phyloP scores from a whole-genome alignment of 2,329 filamentous ascomycete genomes.

The Leptographium lundbergii region DNA sequence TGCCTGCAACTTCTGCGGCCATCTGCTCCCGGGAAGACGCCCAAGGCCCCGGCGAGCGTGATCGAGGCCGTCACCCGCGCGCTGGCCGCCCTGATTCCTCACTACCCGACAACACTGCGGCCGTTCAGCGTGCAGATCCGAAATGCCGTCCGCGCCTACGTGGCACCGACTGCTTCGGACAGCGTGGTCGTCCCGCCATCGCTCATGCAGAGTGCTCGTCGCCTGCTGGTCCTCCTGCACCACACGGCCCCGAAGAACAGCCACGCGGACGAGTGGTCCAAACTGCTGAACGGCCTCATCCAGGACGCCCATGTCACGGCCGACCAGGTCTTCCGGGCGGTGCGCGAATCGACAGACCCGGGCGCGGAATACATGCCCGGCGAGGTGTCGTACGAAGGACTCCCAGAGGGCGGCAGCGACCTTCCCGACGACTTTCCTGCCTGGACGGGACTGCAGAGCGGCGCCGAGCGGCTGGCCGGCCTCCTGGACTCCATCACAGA shows the following conservation, averaged over 20 bases:
- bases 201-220: constrained; percentile 46
- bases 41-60: constrained; percentile 33
- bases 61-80: constrained; percentile 59
- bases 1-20: constrained; percentile 55
- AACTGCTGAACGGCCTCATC: constrained; percentile 48
- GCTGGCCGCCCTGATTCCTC: constrained; percentile 59
- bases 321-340: constrained; percentile 64
- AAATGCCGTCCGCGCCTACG: constrained; percentile 41
- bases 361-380: constrained; percentile 34
- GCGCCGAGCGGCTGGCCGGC: constrained; percentile 54
- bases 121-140: constrained; percentile 60
- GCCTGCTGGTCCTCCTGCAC: constrained; percentile 58
- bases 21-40: constrained; percentile 23
- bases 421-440: constrained; percentile 40
- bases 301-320: constrained; percentile 56
- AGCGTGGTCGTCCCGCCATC: constrained; percentile 32
- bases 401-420: constrained; percentile 30
- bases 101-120: constrained; percentile 73
- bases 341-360: constrained; percentile 74
- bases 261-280: constrained; percentile 66
- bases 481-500: constrained; percentile 53
- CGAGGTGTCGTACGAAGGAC: constrained; percentile 29
- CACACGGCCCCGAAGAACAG: constrained; percentile 72
- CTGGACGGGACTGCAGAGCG: constrained; percentile 67
- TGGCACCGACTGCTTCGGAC: constrained; percentile 52